Percentiles rank a stretch among this genome's conserved stretches.
Conservation (phyloP, 2,329 filamentous ascomycete species). For the Diplodia seriata region DNA sequence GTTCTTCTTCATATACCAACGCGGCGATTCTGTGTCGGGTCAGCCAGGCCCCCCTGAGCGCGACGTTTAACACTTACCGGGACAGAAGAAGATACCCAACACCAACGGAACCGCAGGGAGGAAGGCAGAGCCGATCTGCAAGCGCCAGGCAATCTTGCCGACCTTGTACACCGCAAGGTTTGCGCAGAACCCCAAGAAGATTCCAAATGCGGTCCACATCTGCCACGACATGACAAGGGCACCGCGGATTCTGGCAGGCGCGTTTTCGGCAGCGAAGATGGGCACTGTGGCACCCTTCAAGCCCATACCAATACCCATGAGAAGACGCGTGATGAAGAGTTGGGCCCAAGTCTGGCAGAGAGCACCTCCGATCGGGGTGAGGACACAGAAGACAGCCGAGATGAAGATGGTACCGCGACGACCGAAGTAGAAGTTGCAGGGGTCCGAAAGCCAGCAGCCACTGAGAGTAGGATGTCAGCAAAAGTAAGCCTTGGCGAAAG, state of each 20-base stretch:
- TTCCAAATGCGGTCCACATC: slow-evolving; percentile 54
- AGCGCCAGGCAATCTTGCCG: slow-evolving; percentile 47
- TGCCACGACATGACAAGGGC: slow-evolving; percentile 52
- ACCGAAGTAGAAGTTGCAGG: slow-evolving; percentile 73
- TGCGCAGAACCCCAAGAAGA: slow-evolving; percentile 54
- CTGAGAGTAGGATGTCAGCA: background rate
- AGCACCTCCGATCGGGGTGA: slow-evolving; percentile 56
- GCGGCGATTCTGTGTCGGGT: slow-evolving; percentile 42
- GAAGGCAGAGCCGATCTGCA: slow-evolving; percentile 52
- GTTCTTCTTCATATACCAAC: slow-evolving; percentile 52
- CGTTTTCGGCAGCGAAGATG: slow-evolving; percentile 77
- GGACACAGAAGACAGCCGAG: slow-evolving; percentile 71
- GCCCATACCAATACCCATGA: slow-evolving; percentile 80
- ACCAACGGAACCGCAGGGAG: slow-evolving; percentile 49
- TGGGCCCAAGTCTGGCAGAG: slow-evolving; percentile 75
- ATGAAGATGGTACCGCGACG: slow-evolving; percentile 79
- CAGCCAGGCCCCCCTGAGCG: background rate
- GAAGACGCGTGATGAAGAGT: slow-evolving; percentile 72
- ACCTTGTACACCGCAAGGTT: slow-evolving; percentile 50
- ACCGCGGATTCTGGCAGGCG: slow-evolving; percentile 53
- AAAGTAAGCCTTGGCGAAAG: background rate
- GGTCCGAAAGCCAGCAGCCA: slow-evolving; percentile 76
- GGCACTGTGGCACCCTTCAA: slow-evolving; percentile 77
- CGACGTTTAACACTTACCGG: background rate
- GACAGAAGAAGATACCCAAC: slow-evolving; percentile 49